These are phyloP conservation scores for Aspergillus latus DNA, from an alignment of 2,329 filamentous ascomycete species.

Conservation along the genomic window DNA sequence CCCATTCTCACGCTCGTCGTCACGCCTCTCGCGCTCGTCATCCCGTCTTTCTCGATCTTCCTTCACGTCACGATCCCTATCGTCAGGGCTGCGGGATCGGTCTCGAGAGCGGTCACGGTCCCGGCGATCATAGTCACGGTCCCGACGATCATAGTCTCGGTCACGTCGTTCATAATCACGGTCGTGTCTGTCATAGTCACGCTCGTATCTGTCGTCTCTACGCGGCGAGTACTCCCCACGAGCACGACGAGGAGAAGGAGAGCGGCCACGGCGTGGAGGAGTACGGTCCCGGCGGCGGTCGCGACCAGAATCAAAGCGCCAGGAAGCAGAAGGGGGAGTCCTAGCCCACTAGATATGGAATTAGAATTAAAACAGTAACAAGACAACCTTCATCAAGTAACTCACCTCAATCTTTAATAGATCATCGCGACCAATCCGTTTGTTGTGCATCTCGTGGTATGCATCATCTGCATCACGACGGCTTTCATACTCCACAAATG, in stretches of 20 bases:
- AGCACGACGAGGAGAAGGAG: constrained; percentile 57
- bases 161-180: constrained; percentile 71
- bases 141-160: constrained; percentile 67
- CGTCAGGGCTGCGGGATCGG: constrained; percentile 70
- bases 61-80: constrained; percentile 53
- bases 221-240: constrained; percentile 76
- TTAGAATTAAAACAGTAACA: constrained; percentile 14
- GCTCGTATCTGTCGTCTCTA: constrained; percentile 81
- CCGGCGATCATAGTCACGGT: constrained; percentile 43
- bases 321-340: constrained; percentile 94
- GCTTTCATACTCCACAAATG: constrained; percentile 98
- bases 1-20: constrained; percentile 70
- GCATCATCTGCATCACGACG: constrained; percentile 97
- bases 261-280: constrained; percentile 70
- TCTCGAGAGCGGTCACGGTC: constrained; percentile 65
- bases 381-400: not conserved
- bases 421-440: constrained; percentile 93
- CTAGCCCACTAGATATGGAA: constrained; percentile 78
- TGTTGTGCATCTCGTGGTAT: constrained; percentile 99
- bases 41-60: constrained; percentile 47
- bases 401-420: constrained; percentile 94
- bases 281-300: constrained; percentile 68
- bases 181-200: constrained; percentile 68
- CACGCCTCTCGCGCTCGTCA: constrained; percentile 69
- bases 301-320: constrained; percentile 93